Evolutionary conservation across 2,329 filamentous ascomycete genomes (phyloP), one percentile per base, ranked within the genome.

Genomic region (Pseudocercospora musae): DNA sequence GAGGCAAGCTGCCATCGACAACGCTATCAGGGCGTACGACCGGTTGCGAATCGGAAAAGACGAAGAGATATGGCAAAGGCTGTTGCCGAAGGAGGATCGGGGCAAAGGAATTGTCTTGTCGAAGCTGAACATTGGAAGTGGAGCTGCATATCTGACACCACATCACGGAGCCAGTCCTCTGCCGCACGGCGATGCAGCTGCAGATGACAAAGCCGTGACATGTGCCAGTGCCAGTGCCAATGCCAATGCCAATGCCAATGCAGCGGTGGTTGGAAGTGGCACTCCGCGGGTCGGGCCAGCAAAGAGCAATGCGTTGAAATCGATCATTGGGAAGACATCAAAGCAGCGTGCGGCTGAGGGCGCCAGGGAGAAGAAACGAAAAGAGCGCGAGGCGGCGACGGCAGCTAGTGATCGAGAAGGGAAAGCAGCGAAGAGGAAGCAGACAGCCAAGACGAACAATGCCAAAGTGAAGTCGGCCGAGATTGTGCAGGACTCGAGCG

Each of bases 1-100:
- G 60, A 80, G 86, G 18, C 78, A 87, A 64, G 77, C 81, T 58
- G 86, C 85, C 27, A 84, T 88, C 69, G 82, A 87, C 65, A 84
- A 84, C 74, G 85, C 86, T 58, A 82, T 88, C 69, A 82, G 82
- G 58, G 85, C 86, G 48, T 88, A 85, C 72, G 86, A 89, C 73
- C 81, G 86, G 58, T 79, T 84, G 74, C 80, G 86, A 27, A 76
- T 88, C 18, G 81, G 82, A 6, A 84, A 84, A 66, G 80, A 83
- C 40, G 86, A 88, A 70, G 83, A 83, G 70, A 75, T 85, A 20
- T 89, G 86, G 86, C 85, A 89, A 74, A 79, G 79, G 66, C 77
- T 89, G 62, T 78, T 88, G 59, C 84, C 84, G 7, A 81, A 81
- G 68, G 80, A 84, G 55, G 85, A 88, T 69, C 81, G 86, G 66